These are phyloP conservation scores for Aspergillus tamarii DNA, from an alignment of 2,329 filamentous ascomycete genomes.

Conservation along the genomic window DNA sequence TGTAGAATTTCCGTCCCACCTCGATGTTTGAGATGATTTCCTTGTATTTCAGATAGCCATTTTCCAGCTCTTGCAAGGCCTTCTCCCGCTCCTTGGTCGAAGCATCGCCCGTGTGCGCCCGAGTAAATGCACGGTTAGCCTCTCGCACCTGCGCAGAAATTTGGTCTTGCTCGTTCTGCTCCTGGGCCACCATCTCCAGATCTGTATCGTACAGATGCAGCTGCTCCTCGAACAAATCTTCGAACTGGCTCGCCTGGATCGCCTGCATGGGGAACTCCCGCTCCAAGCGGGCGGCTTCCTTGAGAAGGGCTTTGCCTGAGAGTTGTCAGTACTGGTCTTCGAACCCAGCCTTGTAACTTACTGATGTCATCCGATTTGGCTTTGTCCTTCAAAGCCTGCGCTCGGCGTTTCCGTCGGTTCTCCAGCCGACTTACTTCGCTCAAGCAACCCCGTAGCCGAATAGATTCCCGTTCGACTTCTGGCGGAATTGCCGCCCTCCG, in stretches of 20 bases:
- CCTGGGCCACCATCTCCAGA: conserved; percentile 69
- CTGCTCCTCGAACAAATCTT: conserved; percentile 82
- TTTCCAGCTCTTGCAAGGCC: conserved; percentile 84
- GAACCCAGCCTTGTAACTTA: conserved; percentile 36
- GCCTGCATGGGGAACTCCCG: conserved; percentile 81
- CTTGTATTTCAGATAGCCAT: conserved; percentile 93
- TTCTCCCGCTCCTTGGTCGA: conserved; percentile 76
- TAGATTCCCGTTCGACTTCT: conserved; percentile 77
- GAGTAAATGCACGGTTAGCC: conserved; percentile 77
- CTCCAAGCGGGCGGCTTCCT: conserved; percentile 82
- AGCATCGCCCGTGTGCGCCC: conserved; percentile 69
- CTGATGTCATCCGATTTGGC: conserved; percentile 85
- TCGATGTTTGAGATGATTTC: conserved; percentile 92
- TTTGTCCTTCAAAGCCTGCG: conserved; percentile 77
- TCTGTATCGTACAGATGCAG: conserved; percentile 82
- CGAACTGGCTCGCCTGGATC: conserved; percentile 87
- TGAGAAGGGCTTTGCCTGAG: conserved; percentile 72
- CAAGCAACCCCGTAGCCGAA: conserved; percentile 74
- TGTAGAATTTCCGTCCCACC: conserved; percentile 93
- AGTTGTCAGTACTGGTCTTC: neutral
- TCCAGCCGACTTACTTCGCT: conserved; percentile 87
- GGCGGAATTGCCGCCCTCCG: conserved; percentile 78
- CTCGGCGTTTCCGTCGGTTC: conserved; percentile 75
- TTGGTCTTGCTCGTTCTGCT: conserved; percentile 75
- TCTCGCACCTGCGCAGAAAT: conserved; percentile 70